Percentiles rank a stretch among this genome's conserved stretches.
Evolutionary conservation across 192 early-diverging fungal genomes (phyloP).

Genomic region (Hyaloraphidium curvatum): DNA sequence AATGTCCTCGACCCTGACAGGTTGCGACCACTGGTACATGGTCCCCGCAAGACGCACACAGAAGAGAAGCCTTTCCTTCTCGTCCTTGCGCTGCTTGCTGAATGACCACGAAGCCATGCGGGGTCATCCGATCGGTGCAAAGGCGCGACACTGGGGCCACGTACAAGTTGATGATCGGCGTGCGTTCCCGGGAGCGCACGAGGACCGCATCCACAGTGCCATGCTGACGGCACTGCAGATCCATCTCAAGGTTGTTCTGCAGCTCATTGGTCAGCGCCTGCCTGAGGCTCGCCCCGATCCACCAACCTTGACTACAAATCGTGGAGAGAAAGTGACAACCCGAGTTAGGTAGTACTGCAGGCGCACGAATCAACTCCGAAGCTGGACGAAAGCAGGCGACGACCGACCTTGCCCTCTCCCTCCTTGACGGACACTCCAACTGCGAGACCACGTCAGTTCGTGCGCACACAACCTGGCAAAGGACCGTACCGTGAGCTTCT

Average conservation of each 20-base stretch:
- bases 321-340: slow-evolving; percentile 72
- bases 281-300: background rate
- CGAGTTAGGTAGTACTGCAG: slow-evolving; percentile 40
- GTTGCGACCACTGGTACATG: slow-evolving; percentile 30
- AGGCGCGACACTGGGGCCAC: no score
- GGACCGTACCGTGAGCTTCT: background rate
- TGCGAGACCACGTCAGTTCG: slow-evolving; percentile 38
- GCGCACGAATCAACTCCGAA: background rate
- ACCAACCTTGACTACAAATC: slow-evolving; percentile 53
- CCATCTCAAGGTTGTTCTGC: slow-evolving; percentile 47
- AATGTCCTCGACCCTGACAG: slow-evolving; percentile 71
- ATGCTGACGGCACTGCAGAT: slow-evolving; percentile 53
- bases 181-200: no score
- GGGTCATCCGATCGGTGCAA: no score
- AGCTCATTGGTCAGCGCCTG: no score
- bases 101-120: no score
- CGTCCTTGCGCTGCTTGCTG: no score
- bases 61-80: no score
- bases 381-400: no score
- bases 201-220: no score
- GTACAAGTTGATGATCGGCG: no score
- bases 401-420: slow-evolving; percentile 73
- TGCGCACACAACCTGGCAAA: slow-evolving; percentile 8
- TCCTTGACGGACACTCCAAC: slow-evolving; percentile 71
- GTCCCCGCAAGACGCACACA: background rate